Conservation (phyloP, 352 stramenopile genomes). For the Globisporangium irregulare region DNA sequence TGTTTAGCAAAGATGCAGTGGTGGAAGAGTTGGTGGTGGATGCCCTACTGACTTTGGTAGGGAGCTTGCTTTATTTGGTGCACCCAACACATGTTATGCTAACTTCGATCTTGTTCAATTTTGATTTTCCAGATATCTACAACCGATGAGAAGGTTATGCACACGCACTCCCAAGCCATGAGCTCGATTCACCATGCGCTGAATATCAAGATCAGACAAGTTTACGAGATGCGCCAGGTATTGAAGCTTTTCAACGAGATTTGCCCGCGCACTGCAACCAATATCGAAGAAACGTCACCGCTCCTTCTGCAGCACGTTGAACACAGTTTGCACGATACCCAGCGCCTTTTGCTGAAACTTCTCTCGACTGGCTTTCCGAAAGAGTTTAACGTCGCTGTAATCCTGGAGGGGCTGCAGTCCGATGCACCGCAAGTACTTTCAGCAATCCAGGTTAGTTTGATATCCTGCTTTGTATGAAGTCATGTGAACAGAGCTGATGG, state of each 20-base stretch:
- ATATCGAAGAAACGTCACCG: conserved; percentile 74
- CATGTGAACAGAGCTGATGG: not conserved
- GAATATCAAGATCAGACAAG: conserved; percentile 62
- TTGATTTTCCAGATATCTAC: conserved; percentile 36
- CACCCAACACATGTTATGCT: not conserved
- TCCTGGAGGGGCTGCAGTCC: conserved; percentile 75
- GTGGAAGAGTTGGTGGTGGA: conserved; percentile 75
- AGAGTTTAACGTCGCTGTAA: conserved; percentile 79
- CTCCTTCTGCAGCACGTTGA: conserved; percentile 78
- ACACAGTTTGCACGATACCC: conserved; percentile 67
- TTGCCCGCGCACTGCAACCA: conserved; percentile 59
- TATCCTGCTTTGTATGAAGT: not conserved
- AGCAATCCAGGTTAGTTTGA: conserved; percentile 63
- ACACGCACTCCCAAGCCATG: conserved; percentile 53
- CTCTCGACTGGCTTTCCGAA: conserved; percentile 78
- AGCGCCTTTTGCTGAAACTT: conserved; percentile 74
- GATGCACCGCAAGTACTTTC: conserved; percentile 71
- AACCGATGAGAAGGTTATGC: conserved; percentile 54
- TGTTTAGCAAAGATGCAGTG: conserved; percentile 62
- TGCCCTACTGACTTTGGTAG: conserved; percentile 55
- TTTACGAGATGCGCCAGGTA: conserved; percentile 76
- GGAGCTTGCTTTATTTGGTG: not conserved
- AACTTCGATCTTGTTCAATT: not conserved
- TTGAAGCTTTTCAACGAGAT: conserved; percentile 73
- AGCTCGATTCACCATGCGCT: conserved; percentile 61